These are phyloP conservation scores for Stagonosporopsis chrysanthemi DNA, from an alignment of 2,329 filamentous ascomycete species.

Conservation along the genomic window DNA sequence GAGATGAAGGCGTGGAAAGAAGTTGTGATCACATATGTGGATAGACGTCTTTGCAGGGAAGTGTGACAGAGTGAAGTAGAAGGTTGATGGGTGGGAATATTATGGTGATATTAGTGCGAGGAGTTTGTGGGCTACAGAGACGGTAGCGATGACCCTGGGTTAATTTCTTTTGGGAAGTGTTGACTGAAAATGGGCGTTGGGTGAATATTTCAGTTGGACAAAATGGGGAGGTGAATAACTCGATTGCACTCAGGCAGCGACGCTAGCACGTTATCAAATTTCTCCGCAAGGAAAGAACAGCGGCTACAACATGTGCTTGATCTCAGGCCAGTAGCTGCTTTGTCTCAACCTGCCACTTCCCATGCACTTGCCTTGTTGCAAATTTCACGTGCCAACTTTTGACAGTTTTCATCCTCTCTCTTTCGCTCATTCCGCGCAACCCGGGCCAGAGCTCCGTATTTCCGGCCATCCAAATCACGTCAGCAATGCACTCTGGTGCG, in stretches of 20 bases:
- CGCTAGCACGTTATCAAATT: too few relatives aligned
- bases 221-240: too few relatives aligned
- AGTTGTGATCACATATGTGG: background rate
- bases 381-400: background rate
- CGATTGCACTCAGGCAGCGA: too few relatives aligned
- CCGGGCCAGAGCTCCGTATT: background rate
- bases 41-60: background rate
- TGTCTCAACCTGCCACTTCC: background rate
- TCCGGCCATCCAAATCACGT: background rate
- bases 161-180: background rate
- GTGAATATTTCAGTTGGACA: background rate
- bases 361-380: background rate
- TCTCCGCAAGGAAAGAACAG: background rate
- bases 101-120: background rate
- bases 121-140: background rate
- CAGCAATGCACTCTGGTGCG: background rate
- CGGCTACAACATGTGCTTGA: background rate
- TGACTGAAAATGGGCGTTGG: background rate
- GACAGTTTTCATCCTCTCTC: background rate
- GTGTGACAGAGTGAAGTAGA: background rate
- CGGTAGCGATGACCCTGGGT: background rate
- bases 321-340: background rate
- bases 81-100: background rate
- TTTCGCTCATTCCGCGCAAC: background rate
- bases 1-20: background rate